Evolutionary conservation across 2,329 filamentous ascomycete genomes (phyloP), one percentile per base, ranked within the genome.

Genomic region (Trichophyton benhamiae): DNA sequence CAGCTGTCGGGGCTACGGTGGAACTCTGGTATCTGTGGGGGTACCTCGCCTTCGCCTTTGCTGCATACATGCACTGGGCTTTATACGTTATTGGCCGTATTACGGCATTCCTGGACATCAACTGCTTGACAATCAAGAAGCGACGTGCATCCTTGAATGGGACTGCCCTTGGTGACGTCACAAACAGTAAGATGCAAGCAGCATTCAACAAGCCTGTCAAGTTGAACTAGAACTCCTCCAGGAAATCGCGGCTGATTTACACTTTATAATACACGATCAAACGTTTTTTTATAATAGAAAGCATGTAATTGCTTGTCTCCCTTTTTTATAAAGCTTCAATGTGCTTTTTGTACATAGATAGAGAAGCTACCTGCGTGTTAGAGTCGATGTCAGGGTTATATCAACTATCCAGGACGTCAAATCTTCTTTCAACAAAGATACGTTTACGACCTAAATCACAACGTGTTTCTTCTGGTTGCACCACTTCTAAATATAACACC

Each of bases 51-150:
- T 94, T 96, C 72, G 86, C 91, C 1, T 77, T 86, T 53, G 77
- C 91, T n/a, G 88, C 89, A 2, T 99, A 99, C 75, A 91, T 88
- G 74, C 84, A 88, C 67, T 99, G 94, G 94, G 94, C 94, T 0
- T 87, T 88, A 68, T 79, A 96, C 48, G 91, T 97, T 57, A 90
- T 96, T 69, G 88, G 86, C 65, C 88, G 87, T 71, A 97, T 99
- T 68, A 97, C 94, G 77, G 82, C 86, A 60, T 97, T 88, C 75
- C 78, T 99, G 25, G 91, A 89, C 64, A 99, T 99, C 79, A 94
- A 92, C 71, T 96, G 92, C 70, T 77, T 99, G 66, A 97, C 91
- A 0, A 96, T 99, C 63, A 78, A 76, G 58, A n/a, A 58, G 15
- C 55, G 33, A 15, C 55, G 17, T 4, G 5, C 33, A 41, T n/a